Conservation (phyloP, 306 rosid genomes). For the Styphnolobium japonicum region DNA sequence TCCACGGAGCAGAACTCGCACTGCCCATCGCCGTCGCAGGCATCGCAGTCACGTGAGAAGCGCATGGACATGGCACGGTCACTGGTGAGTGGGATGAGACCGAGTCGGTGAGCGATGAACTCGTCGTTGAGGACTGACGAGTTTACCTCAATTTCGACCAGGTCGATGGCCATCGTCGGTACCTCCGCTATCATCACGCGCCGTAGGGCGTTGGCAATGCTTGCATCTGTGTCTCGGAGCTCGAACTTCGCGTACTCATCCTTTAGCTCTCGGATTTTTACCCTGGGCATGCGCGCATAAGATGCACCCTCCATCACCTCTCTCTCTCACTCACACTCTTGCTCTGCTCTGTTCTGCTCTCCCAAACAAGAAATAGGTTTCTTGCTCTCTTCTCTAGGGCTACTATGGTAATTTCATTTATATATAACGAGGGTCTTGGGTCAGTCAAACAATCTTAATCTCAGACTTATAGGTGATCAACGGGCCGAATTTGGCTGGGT, state of each 20-base stretch:
- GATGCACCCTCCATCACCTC: slow-evolving; percentile 59
- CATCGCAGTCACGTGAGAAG: slow-evolving; percentile 98
- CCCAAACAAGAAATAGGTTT: neutral
- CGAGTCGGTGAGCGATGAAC: slow-evolving; percentile 95
- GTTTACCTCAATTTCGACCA: slow-evolving; percentile 90
- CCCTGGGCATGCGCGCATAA: slow-evolving; percentile 82
- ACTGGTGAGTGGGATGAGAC: slow-evolving; percentile 83
- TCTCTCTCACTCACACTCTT: neutral
- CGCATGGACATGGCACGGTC: slow-evolving; percentile 97
- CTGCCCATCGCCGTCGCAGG: slow-evolving; percentile 97
- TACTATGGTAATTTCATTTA: neutral
- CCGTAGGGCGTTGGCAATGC: slow-evolving; percentile 91
- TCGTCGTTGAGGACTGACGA: slow-evolving; percentile 95
- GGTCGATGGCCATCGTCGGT: slow-evolving; percentile 91
- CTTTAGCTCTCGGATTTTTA: slow-evolving; percentile 78
- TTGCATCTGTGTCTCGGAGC: slow-evolving; percentile 84
- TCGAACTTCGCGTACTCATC: slow-evolving; percentile 79
- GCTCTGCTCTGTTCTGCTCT: too few relatives aligned
- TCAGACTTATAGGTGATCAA: too few relatives aligned
- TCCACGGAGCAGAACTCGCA: slow-evolving; percentile 98
- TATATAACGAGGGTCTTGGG: neutral
- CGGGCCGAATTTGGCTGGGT: too few relatives aligned
- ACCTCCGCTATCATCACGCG: slow-evolving; percentile 98
- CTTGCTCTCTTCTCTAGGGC: neutral
- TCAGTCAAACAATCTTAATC: too few relatives aligned